Evolutionary conservation across 495 filamentous ascomycete species (phyloP), one percentile per base, ranked within the genome.

Genomic region (Diplogelasinospora grovesii): DNA sequence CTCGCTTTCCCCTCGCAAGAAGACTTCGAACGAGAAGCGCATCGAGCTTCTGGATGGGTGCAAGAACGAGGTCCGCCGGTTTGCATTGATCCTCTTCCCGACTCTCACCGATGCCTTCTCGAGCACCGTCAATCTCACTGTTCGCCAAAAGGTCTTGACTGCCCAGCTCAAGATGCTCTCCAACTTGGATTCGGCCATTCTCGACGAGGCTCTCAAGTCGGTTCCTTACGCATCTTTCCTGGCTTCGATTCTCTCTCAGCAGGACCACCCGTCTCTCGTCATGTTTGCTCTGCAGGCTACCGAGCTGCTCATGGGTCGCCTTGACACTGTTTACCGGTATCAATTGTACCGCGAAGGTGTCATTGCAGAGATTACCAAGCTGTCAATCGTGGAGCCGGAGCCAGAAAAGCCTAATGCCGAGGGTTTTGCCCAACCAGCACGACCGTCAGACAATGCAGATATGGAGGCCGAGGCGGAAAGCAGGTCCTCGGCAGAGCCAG

Each of bases 281-380:
- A 84, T 86, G 24, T 81, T 74, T 49, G 92, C 89, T 11, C 68
- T 99, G 13, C 83, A 93, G 50, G 90, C 89, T 29, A 82, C 89
- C 1, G 89, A 97, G 58, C 64, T 97, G 2, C 69, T 99, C 2
- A 73, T 96, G 51, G 79, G 81, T 46, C 82, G 93, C 11, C 63
- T 97, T 8, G 85, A 86, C 33, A 66, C 79, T 20, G 85, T 97
- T 23, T 99, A 99, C 57, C 84, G 85, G 26, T 87, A 95, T 53
- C 93, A 97, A 49, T 94, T 99, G 52, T 92, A 99, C 56, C 84
- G 93, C 4, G 93, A 99, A 63, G 93, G 93, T 26, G 92, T 99
- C 14, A 89, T 99, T 50, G 73, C 85, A 0, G 93, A 97, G 59
- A 89, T 97, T 36, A 60, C 74, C 27, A 93, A 92, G 57, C 66